Evolutionary conservation across 2,329 filamentous ascomycete genomes (phyloP).

Genomic region (Alternaria hordeiaustralica): DNA sequence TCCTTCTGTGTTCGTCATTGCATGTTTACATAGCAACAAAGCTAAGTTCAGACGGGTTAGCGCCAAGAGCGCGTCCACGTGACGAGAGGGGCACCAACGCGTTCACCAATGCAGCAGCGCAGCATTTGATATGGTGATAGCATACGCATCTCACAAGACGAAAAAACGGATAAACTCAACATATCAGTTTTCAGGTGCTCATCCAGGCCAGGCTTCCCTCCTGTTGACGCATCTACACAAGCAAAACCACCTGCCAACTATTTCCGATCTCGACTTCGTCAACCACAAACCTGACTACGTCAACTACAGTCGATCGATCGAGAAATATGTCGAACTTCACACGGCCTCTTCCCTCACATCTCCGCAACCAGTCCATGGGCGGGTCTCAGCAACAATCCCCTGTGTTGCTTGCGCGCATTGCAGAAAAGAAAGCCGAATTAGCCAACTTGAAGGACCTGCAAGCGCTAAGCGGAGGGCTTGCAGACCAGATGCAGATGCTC

Average conservation of each 20-base stretch:
- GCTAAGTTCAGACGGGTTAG: background rate
- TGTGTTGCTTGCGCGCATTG: slow-evolving; percentile 74
- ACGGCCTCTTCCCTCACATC: slow-evolving; percentile 65
- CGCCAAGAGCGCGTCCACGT: slow-evolving; percentile 24
- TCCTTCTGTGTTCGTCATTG: slow-evolving; percentile 11
- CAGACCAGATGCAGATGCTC: slow-evolving; percentile 81
- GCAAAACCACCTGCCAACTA: background rate
- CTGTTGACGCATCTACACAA: background rate
- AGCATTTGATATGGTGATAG: background rate
- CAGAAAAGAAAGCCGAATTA: slow-evolving; percentile 84
- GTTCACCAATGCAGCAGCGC: background rate
- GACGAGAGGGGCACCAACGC: slow-evolving; percentile 32
- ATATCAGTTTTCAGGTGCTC: background rate
- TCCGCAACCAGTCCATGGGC: slow-evolving; percentile 59
- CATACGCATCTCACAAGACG: background rate
- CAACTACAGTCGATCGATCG: background rate
- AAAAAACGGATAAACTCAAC: background rate
- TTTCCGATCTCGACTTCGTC: background rate
- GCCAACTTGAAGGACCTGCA: slow-evolving; percentile 79
- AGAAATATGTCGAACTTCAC: slow-evolving; percentile 49
- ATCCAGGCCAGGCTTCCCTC: background rate
- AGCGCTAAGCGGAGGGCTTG: slow-evolving; percentile 78
- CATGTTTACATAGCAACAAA: slow-evolving; percentile 46
- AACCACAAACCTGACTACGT: background rate
- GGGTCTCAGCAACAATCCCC: slow-evolving; percentile 66